A percentile compares a stretch with the other conserved stretches of the same genome.
phyloP scores from a whole-genome alignment of 2,329 filamentous ascomycete species.

The Apiospora malaysiana region DNA sequence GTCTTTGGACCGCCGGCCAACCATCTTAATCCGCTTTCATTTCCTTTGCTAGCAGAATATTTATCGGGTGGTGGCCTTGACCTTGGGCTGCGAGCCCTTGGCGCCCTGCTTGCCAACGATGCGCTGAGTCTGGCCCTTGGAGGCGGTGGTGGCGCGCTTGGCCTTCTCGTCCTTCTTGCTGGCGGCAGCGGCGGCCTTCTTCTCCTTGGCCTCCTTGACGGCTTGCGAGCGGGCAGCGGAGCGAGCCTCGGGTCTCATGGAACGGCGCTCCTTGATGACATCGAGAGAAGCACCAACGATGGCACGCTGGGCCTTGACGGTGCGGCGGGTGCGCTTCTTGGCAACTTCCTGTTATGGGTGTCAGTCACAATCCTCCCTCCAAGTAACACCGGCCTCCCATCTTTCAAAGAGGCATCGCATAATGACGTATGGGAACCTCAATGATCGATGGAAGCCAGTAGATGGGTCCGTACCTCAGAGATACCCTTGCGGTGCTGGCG shows the following conservation, averaged over 20 bases:
- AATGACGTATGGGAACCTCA: conserved; percentile 6
- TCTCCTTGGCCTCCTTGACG: conserved; percentile 98
- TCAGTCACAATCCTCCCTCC: conserved; percentile 40
- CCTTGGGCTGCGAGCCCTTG: conserved; percentile 88
- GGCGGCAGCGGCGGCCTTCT: conserved; percentile 86
- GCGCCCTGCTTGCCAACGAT: conserved; percentile 97
- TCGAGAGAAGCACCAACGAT: conserved; percentile 99
- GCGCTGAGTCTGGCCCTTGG: conserved; percentile 79
- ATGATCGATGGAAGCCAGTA: neutral
- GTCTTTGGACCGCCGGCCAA: conserved; percentile 27
- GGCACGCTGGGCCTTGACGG: conserved; percentile 97
- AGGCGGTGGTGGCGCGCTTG: conserved; percentile 77
- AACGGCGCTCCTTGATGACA: conserved; percentile 99
- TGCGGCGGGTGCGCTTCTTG: conserved; percentile 99
- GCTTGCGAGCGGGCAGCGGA: conserved; percentile 86
- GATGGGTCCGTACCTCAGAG: conserved; percentile 78
- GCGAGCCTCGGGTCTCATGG: conserved; percentile 93
- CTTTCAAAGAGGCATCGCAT: conserved; percentile 1
- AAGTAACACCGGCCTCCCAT: neutral
- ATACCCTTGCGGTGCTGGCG: conserved; percentile 99
- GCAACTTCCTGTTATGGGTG: conserved; percentile 82
- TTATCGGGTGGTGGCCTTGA: conserved; percentile 87
- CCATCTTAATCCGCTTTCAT: conserved; percentile 20
- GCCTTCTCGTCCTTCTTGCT: conserved; percentile 99
- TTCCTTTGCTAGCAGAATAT: conserved; percentile 24